These are phyloP conservation scores for Diaporthe citrichinensis DNA, from an alignment of 2,329 filamentous ascomycete genomes.

Conservation along the genomic window DNA sequence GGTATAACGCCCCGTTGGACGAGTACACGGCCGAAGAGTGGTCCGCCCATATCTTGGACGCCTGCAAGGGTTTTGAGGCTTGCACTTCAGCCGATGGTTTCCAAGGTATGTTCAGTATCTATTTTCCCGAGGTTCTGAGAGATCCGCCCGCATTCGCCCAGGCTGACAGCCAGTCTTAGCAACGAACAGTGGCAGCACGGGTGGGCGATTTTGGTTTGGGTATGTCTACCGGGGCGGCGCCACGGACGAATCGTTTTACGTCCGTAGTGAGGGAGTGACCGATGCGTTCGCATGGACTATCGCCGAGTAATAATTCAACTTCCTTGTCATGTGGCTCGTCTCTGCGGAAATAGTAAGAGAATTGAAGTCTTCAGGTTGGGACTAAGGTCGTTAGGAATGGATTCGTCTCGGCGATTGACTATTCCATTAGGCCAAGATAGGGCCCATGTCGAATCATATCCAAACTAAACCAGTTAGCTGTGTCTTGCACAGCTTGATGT, in stretches of 20 bases:
- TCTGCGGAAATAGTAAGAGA: neutral
- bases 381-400: neutral
- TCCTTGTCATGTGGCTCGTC: no score
- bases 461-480: no score
- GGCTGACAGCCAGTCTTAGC: neutral
- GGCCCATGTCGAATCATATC: no score
- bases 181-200: conserved; percentile 37
- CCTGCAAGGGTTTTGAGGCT: conserved; percentile 33
- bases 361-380: neutral
- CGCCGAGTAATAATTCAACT: neutral
- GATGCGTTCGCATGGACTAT: conserved; percentile 36
- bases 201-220: conserved; percentile 39
- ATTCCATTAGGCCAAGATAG: no score
- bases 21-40: conserved; percentile 35
- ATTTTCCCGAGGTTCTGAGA: rapidly evolving
- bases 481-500: no score
- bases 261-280: conserved; percentile 31
- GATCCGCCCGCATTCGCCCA: neutral
- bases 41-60: conserved; percentile 32
- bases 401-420: neutral
- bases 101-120: conserved; percentile 25
- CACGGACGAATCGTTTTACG: conserved; percentile 36
- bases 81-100: conserved; percentile 38
- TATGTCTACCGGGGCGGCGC: conserved; percentile 39
- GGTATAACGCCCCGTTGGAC: conserved; percentile 30